Base-by-base conservation (phyloP, 176 grass and related monocot species). In the Zizania latifolia region DNA sequence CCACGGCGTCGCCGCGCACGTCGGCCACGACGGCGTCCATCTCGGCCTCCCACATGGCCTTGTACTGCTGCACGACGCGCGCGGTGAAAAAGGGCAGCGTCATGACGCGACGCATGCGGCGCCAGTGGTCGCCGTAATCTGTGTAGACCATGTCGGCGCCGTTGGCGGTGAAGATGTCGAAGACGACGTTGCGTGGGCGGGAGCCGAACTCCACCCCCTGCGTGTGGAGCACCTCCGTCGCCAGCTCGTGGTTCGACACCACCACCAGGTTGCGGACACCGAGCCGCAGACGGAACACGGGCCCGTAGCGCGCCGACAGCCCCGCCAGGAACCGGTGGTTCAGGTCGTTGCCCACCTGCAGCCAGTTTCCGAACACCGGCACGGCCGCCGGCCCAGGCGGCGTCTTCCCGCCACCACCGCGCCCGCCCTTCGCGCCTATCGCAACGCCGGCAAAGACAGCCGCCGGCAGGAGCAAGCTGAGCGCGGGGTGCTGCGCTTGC, bases 141-240 rank as follows among this genome's bases (percentile, higher is more conserved):
- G 94, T 93, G 90, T 93, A 97, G 14, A 97, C 94, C 94, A 97
- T 92, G 80, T 97, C 84, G 15, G 43, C 48, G 55, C 94, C 94
- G 61, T 81, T 44, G 26, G 86, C 88, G 8, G 94, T 97, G 81
- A 97, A 97, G 69, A 97, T 85, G 79, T 97, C 94, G 81, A 97
- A 88, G 6, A 97, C 94, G 28, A 97, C 71, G 86, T 93, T 97
- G 16, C 94, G 88, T 7, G 90, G 88, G 71, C 94, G 85, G 12
- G 94, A 97, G 5, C 94, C 90, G 78, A 97, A 97, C 94, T 97
- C 94, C 35, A 93, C 94, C 8, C 93, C 94, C 66, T 93, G 88
- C 15, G 90, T 81, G 87, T 97, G 94, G 6, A 97, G 90, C 58
- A 97, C 94, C 78, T 93, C 90, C 8, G 80, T 30, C n/a, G 94